Percentiles rank a stretch among this genome's conserved stretches.
phyloP scores from a whole-genome alignment of 2,329 filamentous ascomycete species.

The Cladosporium sp. region DNA sequence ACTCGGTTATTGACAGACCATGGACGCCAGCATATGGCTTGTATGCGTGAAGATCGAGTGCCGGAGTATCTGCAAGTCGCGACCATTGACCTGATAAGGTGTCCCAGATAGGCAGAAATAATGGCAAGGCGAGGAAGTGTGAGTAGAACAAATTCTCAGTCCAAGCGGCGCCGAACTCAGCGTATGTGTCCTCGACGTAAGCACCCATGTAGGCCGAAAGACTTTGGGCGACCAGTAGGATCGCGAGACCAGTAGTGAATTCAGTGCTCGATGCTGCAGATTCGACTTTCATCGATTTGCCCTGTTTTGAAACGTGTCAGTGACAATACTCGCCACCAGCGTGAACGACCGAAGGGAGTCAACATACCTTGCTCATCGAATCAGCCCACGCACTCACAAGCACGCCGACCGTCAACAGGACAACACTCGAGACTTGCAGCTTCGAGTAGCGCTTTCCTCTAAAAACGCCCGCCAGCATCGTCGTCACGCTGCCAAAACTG shows the following conservation, averaged over 20 bases:
- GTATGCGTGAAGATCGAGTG: constrained; percentile 43
- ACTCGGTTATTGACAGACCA: constrained; percentile 11
- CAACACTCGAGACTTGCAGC: constrained; percentile 75
- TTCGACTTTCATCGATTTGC: constrained; percentile 40
- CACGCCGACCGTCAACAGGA: constrained; percentile 80
- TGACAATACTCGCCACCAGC: not conserved
- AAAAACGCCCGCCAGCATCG: constrained; percentile 83
- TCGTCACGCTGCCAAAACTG: constrained; percentile 92
- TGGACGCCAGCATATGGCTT: not conserved
- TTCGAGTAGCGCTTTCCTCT: constrained; percentile 80
- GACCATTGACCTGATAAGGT: constrained; percentile 62
- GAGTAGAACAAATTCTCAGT: constrained; percentile 96
- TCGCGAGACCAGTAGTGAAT: constrained; percentile 67
- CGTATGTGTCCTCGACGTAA: constrained; percentile 89
- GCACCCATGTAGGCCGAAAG: constrained; percentile 92
- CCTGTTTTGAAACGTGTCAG: constrained; percentile 29
- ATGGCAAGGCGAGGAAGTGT: constrained; percentile 67
- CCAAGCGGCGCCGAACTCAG: constrained; percentile 82
- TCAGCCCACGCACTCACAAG: constrained; percentile 87
- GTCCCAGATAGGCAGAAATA: constrained; percentile 69
- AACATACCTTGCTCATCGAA: constrained; percentile 70
- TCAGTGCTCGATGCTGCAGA: constrained; percentile 38
- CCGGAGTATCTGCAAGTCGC: constrained; percentile 60
- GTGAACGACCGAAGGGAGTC: not conserved
- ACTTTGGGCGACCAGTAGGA: constrained; percentile 83